Conservation (phyloP, 768 basidiomycete species). For the Tricholomella constricta region DNA sequence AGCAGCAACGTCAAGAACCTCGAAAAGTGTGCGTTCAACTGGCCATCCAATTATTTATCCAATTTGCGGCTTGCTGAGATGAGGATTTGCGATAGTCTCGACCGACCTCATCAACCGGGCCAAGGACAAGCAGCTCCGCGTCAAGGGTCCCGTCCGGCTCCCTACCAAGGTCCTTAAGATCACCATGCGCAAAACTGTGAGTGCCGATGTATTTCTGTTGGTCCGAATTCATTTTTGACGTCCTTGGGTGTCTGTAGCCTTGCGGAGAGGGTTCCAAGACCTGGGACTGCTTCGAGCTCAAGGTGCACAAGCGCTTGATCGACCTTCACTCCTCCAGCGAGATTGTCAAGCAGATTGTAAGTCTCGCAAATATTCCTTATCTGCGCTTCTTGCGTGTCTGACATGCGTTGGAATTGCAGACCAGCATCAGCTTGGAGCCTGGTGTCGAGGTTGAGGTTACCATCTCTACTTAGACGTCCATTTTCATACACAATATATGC, state of each 20-base stretch:
- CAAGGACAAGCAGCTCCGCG: constrained; percentile 99
- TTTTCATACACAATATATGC: constrained; percentile 5
- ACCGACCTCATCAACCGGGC: constrained; percentile 96
- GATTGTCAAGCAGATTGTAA: constrained; percentile 99
- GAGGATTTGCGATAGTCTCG: constrained; percentile 65
- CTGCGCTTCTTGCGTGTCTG: not conserved
- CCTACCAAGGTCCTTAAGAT: constrained; percentile 99
- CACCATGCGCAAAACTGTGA: constrained; percentile 97
- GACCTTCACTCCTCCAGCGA: constrained; percentile 98
- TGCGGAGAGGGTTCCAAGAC: constrained; percentile 99
- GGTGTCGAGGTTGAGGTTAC: constrained; percentile 99
- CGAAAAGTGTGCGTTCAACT: constrained; percentile 81
- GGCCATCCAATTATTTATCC: not conserved
- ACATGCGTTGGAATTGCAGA: constrained; percentile 48
- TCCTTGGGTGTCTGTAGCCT: constrained; percentile 59
- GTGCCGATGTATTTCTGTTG: constrained; percentile 31
- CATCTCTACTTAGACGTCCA: constrained; percentile 66
- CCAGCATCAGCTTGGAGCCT: constrained; percentile 97
- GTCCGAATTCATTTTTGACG: not conserved
- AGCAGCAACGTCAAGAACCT: constrained; percentile 97
- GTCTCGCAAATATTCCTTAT: constrained; percentile 36
- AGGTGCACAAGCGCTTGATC: constrained; percentile 99
- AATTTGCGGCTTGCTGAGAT: not conserved
- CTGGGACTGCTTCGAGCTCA: constrained; percentile 99
- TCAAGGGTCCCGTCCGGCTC: constrained; percentile 98